Evolutionary conservation across 345 rosid genomes (phyloP).

Genomic region (Brassica carinata): DNA sequence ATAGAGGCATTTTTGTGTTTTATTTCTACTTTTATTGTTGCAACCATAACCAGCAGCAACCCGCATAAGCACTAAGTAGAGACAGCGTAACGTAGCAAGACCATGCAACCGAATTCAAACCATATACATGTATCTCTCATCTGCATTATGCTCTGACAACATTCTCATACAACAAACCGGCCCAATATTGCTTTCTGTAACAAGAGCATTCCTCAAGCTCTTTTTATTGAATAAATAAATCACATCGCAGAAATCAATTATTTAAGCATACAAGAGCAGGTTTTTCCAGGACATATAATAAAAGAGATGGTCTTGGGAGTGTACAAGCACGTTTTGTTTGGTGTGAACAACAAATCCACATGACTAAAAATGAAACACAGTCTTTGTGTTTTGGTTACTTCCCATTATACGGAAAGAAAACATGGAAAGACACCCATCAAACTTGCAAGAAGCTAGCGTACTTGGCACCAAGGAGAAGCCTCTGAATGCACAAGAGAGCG

Average conservation of each 20-base stretch:
- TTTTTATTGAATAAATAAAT: conserved; percentile 27
- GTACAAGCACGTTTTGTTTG: conserved; percentile 5
- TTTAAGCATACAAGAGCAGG: conserved; percentile 23
- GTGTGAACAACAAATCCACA: conserved; percentile 22
- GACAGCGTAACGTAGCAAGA: background rate
- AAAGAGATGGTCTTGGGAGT: conserved; percentile 23
- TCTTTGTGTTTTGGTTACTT: conserved; percentile 14
- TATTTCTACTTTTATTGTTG: background rate
- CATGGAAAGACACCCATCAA: conserved; percentile 33
- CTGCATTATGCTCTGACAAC: background rate
- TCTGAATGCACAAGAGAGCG: conserved; percentile 74
- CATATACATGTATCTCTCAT: background rate
- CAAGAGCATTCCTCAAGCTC: conserved; percentile 13
- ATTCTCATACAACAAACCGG: conserved; percentile 10
- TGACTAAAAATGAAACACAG: background rate
- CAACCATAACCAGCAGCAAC: background rate
- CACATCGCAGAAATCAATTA: conserved; percentile 8
- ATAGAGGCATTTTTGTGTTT: background rate
- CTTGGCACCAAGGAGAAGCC: conserved; percentile 89
- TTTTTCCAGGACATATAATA: conserved; percentile 14
- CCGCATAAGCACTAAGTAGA: background rate
- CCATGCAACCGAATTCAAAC: background rate
- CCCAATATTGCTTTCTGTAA: conserved; percentile 9
- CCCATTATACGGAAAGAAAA: conserved; percentile 20
- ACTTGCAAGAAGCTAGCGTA: conserved; percentile 97